phyloP scores from a whole-genome alignment of 345 rosid species.

The Gossypium turneri region DNA sequence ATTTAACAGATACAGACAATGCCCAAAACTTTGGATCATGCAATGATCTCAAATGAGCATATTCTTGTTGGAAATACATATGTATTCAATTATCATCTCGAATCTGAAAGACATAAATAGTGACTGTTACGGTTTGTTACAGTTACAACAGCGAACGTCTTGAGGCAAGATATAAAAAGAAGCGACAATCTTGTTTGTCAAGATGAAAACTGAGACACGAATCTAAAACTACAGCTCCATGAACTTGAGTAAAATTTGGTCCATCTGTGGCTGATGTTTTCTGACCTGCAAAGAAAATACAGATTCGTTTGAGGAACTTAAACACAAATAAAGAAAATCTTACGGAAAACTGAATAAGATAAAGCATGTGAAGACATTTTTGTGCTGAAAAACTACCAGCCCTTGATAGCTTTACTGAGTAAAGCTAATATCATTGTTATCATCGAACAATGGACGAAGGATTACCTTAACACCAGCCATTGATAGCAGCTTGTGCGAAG shows the following conservation, averaged over 20 bases:
- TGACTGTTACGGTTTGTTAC: neutral
- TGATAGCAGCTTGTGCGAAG: conserved; percentile 76
- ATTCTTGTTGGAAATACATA: neutral
- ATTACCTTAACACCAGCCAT: conserved; percentile 88
- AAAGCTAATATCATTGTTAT: neutral
- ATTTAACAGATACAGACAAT: neutral
- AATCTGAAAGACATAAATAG: neutral
- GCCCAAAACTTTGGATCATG: neutral
- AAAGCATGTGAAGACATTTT: too few relatives aligned
- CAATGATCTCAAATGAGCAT: neutral
- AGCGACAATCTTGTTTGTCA: neutral
- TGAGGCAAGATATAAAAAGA: neutral
- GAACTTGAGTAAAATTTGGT: conserved; percentile 57
- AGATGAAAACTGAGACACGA: neutral
- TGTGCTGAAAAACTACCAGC: neutral
- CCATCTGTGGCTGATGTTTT: conserved; percentile 73
- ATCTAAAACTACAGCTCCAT: conserved; percentile 33
- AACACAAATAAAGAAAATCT: neutral
- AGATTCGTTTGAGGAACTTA: neutral
- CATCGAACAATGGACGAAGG: neutral
- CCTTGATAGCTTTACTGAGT: neutral
- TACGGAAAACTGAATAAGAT: neutral
- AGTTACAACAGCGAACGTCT: neutral
- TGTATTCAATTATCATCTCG: neutral
- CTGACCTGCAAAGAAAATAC: conserved; percentile 46